phyloP scores from a whole-genome alignment of 441 rosid species.

The Breynia disticha region DNA sequence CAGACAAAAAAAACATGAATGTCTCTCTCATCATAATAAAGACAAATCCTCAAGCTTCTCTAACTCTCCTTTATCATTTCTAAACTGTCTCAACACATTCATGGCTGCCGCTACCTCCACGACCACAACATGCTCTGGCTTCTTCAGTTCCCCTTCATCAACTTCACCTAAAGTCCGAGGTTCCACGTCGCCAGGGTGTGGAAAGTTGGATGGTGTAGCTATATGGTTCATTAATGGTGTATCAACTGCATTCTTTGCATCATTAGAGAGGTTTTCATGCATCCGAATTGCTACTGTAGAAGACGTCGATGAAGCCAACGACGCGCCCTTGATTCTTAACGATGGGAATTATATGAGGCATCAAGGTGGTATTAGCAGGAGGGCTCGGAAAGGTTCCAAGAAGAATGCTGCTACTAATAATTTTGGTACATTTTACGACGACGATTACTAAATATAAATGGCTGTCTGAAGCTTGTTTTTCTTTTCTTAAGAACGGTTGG shows the following conservation, averaged over 20 bases:
- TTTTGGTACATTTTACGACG: no score
- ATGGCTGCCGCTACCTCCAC: conserved; percentile 3
- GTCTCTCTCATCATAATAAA: not conserved
- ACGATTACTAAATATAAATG: no score
- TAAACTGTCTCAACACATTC: not conserved
- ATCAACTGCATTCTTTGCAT: conserved; percentile 35
- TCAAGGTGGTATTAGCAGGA: not conserved
- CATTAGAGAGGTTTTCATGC: conserved; percentile 41
- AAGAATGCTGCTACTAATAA: not conserved
- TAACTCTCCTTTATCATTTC: no score
- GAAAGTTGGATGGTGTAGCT: conserved; percentile 24
- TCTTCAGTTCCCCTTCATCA: not conserved
- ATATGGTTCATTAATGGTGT: conserved; percentile 34
- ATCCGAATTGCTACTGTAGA: conserved; percentile 28
- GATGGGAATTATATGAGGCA: not conserved
- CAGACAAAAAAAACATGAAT: no score
- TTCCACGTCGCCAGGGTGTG: conserved; percentile 8
- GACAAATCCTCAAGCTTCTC: not conserved
- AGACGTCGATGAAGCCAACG: not conserved
- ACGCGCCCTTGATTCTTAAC: conserved; percentile 3
- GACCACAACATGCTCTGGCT: not conserved
- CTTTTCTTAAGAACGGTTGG: no score
- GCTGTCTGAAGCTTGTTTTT: no score
- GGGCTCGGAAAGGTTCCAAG: not conserved
- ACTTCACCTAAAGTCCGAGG: not conserved